A percentile compares a stretch with the other conserved stretches of the same genome.
Evolutionary conservation across 306 rosid species (phyloP).

Genomic region (Pterocarpus santalinus): DNA sequence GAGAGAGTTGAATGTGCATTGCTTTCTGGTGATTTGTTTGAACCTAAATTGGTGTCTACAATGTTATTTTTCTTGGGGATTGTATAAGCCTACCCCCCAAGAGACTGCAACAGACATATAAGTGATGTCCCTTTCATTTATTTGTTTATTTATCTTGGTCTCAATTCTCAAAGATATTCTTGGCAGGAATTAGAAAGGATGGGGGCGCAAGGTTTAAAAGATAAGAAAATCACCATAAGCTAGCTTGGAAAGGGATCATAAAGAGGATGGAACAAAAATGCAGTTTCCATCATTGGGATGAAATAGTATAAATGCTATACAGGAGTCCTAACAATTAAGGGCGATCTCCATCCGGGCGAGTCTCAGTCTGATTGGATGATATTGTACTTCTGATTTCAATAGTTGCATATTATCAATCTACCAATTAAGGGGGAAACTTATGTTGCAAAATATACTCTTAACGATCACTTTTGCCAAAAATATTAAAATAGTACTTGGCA

Average conservation of each 20-base stretch:
- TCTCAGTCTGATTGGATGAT: not conserved
- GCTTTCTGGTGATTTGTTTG: slow-evolving; percentile 3
- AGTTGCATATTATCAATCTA: not conserved
- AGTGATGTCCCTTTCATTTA: not conserved
- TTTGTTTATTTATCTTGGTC: not conserved
- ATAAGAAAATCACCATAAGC: not conserved
- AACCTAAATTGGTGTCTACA: not conserved
- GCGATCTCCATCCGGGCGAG: no score
- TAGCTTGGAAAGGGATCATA: not conserved
- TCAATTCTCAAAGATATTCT: not conserved
- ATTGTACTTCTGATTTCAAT: slow-evolving; percentile 16
- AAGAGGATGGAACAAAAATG: not conserved
- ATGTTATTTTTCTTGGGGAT: not conserved
- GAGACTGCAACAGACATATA: not conserved
- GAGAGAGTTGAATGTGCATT: not conserved
- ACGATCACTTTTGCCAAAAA: not conserved
- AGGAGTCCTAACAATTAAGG: not conserved
- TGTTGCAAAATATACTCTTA: not conserved
- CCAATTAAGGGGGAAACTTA: not conserved
- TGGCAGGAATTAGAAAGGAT: no score
- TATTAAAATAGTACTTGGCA: not conserved
- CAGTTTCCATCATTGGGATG: not conserved
- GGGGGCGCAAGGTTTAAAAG: not conserved
- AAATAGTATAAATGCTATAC: not conserved
- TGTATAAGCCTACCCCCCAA: not conserved